These are phyloP conservation scores for Cicer cuneatum DNA, from an alignment of 306 rosid species.

Conservation along the genomic window DNA sequence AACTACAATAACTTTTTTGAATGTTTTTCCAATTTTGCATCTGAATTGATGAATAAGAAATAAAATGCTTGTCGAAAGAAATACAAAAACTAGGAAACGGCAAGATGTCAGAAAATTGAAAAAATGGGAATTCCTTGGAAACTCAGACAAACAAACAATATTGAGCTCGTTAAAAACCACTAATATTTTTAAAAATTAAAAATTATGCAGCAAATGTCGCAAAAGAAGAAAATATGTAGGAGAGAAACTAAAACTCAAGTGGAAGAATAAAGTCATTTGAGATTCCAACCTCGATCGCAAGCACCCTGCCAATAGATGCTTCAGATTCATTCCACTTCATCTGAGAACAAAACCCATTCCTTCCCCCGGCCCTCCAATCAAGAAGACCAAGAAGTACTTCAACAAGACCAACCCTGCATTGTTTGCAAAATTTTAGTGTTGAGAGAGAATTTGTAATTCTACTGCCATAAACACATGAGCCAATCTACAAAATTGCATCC, in stretches of 20 bases:
- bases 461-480: conserved; percentile 4
- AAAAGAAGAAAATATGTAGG: conserved; percentile 25
- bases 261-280: conserved; percentile 39
- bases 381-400: conserved; percentile 99
- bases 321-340: conserved; percentile 99
- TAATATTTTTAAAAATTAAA: not conserved
- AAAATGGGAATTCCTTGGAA: conserved; percentile 18
- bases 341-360: conserved; percentile 92
- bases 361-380: conserved; percentile 99
- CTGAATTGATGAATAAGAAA: not conserved
- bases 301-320: conserved; percentile 98
- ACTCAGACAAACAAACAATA: conserved; percentile 9
- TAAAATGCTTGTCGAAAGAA: conserved; percentile 31
- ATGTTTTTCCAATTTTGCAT: conserved; percentile 15
- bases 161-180: conserved; percentile 19
- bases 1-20: not conserved
- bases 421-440: conserved; percentile 45
- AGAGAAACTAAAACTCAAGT: conserved; percentile 5
- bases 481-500: conserved; percentile 13
- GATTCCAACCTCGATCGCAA: conserved; percentile 89
- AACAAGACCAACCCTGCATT: conserved; percentile 93
- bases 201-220: conserved; percentile 9
- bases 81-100: conserved; percentile 11
- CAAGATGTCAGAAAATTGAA: conserved; percentile 24
- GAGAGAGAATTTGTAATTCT: conserved; percentile 22